Base-by-base conservation (phyloP, 1,284 basidiomycete genomes). In the Xerocomus alliaceus region DNA sequence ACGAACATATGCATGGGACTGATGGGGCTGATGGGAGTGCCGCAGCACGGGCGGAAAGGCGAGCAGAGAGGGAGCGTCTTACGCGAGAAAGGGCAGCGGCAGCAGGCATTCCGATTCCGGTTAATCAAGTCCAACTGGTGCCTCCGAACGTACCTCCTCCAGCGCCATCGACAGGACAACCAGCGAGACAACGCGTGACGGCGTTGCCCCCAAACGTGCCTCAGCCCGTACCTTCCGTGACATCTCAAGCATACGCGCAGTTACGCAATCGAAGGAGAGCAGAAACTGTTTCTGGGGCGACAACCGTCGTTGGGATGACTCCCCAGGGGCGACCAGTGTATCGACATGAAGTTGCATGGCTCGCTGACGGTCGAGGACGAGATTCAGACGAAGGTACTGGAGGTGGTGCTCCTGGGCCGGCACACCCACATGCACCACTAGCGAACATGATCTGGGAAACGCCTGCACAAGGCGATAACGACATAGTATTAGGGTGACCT, bases 231-330 rank as follows among this genome's bases (percentile, higher is more conserved):
- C 64, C 71, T n/a, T 65, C 74, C 5, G 67, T 67, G 13, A 63
- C 68, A 3, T 53, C 63, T 31, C 69, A 58, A 12, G 52, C 58
- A 28, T 72, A 62, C n/a, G 54, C 26, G 2, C 72, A 74, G 31
- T 17, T 62, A 17, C 72, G 74, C 41, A 76, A 66, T 49, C 74
- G 78, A 49, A 73, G 77, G 46, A 67, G 76, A 34, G 78, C 77
- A n/a, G 77, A 78, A 64, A 78, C 78, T 18, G 77, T 78, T 42
- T 78, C 76, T 2, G 78, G 76, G 5, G 77, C 76, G 35, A 75
- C 77, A 62, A 67, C 67, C 12, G 71, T 71, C 12, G 54, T 72
- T 39, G 73, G 65, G 46, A 63, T 72, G 71, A 73, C 73, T 3
- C 71, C 68, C 3, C 71, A 74, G 17, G 73, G 73, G 6, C 68